A percentile compares a stretch with the other conserved stretches of the same genome.
Evolutionary conservation across 345 rosid species (phyloP).

Genomic region (Litchi chinensis): DNA sequence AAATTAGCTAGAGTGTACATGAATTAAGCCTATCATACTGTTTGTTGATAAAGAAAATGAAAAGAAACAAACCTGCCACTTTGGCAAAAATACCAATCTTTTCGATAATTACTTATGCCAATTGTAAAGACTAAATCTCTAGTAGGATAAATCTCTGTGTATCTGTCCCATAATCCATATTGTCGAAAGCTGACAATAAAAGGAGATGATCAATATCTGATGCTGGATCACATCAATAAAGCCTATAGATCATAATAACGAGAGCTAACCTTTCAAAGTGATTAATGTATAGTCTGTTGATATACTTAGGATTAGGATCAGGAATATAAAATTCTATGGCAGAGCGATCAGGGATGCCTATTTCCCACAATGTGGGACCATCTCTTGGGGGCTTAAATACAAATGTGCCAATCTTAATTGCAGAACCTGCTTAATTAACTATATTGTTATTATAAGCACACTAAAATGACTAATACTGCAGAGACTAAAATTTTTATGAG

Average conservation of each 20-base stretch:
- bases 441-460: not conserved
- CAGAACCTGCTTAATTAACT: constrained; percentile 38
- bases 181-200: constrained; percentile 61
- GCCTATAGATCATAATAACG: not conserved
- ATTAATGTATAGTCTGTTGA: constrained; percentile 57
- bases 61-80: constrained; percentile 54
- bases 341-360: constrained; percentile 76
- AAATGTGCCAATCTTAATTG: constrained; percentile 49
- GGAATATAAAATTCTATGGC: constrained; percentile 77
- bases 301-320: constrained; percentile 65
- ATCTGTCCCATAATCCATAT: constrained; percentile 88
- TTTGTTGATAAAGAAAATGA: not conserved
- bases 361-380: constrained; percentile 89
- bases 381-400: constrained; percentile 65
- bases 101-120: constrained; percentile 56
- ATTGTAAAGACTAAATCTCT: constrained; percentile 62
- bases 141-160: constrained; percentile 58
- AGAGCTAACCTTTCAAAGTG: constrained; percentile 56
- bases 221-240: not conserved
- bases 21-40: too few relatives aligned
- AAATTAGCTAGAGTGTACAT: too few relatives aligned
- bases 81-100: constrained; percentile 89
- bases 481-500: not conserved
- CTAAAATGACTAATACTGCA: not conserved
- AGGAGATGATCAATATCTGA: not conserved